Evolutionary conservation across 768 basidiomycete species (phyloP).

Genomic region (Suillus sp.): DNA sequence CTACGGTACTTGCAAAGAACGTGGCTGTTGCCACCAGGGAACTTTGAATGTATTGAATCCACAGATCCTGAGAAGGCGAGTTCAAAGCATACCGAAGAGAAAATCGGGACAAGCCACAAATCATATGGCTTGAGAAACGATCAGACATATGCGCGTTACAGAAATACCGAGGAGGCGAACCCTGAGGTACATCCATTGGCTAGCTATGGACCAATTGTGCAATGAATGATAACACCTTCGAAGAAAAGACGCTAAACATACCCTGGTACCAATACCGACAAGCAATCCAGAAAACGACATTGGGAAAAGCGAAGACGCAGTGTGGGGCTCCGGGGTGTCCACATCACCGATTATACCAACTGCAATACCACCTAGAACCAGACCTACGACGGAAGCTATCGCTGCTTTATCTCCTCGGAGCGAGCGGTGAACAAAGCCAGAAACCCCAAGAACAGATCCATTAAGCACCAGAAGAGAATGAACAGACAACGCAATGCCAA

Average conservation of each 20-base stretch:
- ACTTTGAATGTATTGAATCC: constrained; percentile 31
- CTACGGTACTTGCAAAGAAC: constrained; percentile 51
- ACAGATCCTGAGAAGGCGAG: constrained; percentile 5
- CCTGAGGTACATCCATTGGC: constrained; percentile 69
- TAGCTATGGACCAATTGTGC: constrained; percentile 36
- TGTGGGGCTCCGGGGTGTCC: constrained; percentile 38
- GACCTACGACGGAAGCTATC: constrained; percentile 43
- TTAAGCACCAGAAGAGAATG: constrained; percentile 56
- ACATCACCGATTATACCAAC: constrained; percentile 35
- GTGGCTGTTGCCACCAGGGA: constrained; percentile 56
- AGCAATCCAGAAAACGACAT: constrained; percentile 52
- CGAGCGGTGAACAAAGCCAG: constrained; percentile 59
- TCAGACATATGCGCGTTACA: constrained; percentile 3
- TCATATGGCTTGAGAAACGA: constrained; percentile 54
- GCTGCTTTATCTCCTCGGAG: constrained; percentile 47
- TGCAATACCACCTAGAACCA: constrained; percentile 50
- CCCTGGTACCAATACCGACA: constrained; percentile 61
- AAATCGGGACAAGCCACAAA: constrained; percentile 58
- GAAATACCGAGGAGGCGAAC: constrained; percentile 31
- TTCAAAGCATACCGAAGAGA: constrained; percentile 47
- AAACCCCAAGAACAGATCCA: constrained; percentile 60
- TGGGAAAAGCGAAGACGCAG: constrained; percentile 25
- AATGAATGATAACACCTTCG: constrained; percentile 3
- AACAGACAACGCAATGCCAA: constrained; percentile 52
- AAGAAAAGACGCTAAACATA: constrained; percentile 22